Base-by-base conservation (phyloP, 768 basidiomycete species). In the Myochromella boudieri region DNA sequence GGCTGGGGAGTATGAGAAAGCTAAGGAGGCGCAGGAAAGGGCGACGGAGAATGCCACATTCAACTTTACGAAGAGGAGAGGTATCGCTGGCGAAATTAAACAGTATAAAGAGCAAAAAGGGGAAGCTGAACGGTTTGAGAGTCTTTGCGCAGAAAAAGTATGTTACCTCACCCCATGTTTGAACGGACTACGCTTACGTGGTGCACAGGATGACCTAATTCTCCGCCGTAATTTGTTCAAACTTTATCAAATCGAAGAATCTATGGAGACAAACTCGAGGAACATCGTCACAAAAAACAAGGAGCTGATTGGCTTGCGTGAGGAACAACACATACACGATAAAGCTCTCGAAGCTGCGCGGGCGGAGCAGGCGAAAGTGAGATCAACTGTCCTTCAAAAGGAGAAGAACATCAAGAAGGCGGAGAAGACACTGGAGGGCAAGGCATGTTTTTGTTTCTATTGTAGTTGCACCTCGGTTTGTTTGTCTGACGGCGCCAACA, bases 61-160 rank as follows among this genome's bases (percentile, higher is more conserved):
- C 70, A 97, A 95, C 64, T 97, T 95, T 62, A 89, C 87, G 4
- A 97, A 95, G 63, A 82, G 95, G 37, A 78, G 95, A 43, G 92
- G 93, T 8, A 94, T 98, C 51, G 80, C 92, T 0, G 90, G 90
- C 6, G 97, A 99, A 65, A 94, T 97, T 55, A 94, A 91, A 65
- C 93, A 95, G 60, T 98, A 95, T 69, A 93, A 92, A 70, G 94
- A 97, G 62, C 97, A 98, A 69, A 93, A 95, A 66, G 81, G 80
- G 4, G 95, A 98, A 62, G 92, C 94, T 3, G 89, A 91, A 54
- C 75, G 87, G 33, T 97, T 95, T 57, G 87, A 94, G 63, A 73
- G 71, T 6, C 69, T 98, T 11, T 80, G 81, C 57, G 71, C 86
- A 44, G 84, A 94, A 56, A 72, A 78, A 63, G 92, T 92, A 32